Evolutionary conservation across 2,329 filamentous ascomycete genomes (phyloP).

Genomic region (Alternaria infectoria): DNA sequence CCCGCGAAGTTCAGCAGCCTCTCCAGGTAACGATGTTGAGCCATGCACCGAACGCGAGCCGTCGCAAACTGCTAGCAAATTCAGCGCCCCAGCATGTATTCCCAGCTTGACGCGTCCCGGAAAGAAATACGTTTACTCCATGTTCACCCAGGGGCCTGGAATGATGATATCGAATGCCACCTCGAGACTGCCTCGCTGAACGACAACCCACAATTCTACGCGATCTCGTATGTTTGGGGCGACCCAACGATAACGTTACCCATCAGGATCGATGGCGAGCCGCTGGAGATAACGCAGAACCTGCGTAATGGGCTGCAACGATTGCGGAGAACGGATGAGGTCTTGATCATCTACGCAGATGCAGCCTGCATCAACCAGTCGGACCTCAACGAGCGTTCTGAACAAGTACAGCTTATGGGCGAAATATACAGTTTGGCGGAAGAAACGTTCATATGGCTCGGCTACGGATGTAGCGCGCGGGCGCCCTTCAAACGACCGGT

Average conservation of each 20-base stretch:
- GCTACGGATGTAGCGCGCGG: neutral
- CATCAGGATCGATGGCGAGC: neutral
- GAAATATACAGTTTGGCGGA: conserved; percentile 12
- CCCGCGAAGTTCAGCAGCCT: neutral
- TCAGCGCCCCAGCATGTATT: neutral
- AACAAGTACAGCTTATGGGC: conserved; percentile 16
- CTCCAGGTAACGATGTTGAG: neutral
- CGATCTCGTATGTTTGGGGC: conserved; percentile 9
- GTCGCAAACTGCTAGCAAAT: neutral
- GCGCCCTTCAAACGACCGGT: neutral
- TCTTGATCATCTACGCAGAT: conserved; percentile 7
- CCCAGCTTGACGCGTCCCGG: neutral
- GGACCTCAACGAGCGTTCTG: conserved; percentile 1
- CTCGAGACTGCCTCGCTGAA: neutral
- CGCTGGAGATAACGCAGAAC: neutral
- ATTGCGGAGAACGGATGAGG: neutral
- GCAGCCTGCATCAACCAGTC: conserved; percentile 23
- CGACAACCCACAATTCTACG: conserved; percentile 1
- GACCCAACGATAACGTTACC: neutral
- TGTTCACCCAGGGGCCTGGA: neutral
- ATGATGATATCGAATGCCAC: neutral
- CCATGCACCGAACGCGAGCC: neutral
- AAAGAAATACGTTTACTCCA: conserved; percentile 7
- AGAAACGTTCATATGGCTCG: conserved; percentile 1
- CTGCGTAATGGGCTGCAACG: neutral